Base-by-base conservation (phyloP, 1,139 yeast genomes). In the Blastobotrys persicus region DNA sequence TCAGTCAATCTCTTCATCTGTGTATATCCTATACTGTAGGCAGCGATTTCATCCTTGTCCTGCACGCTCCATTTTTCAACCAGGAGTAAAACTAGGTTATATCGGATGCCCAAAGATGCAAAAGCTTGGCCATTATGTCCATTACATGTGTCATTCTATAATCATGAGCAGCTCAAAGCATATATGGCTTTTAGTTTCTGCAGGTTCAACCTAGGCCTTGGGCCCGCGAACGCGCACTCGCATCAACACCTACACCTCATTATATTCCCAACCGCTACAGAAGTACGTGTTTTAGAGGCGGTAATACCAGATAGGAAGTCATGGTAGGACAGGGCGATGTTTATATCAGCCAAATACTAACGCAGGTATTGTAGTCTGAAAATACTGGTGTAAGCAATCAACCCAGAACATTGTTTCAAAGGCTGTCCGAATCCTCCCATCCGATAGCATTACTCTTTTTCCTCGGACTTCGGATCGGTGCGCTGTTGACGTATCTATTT, bases 391-490 rank as follows among this genome's bases (percentile, higher is more conserved):
- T 19, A 14, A 26, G 41, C 12, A 47, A 37, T 32, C 44, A 41
- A 14, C 44, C 44, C 47, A 57, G 54, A 48, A 55, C 65, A 40
- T 55, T 69, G 41, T 52, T 74, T 46, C 73, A 73, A 51, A 63
- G 76, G 48, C 67, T 78, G 7, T 67, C 72, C 3, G 78, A 84
- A 63, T 85, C 94, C 4, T 82, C 94, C n/a, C 95, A 88, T 63
- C 95, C 95, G 5, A 69, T 85, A 19, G 95, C 95, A 1, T 71
- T 86, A 9, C 54, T 84, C 11, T 81, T 79, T 63, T 87, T 77
- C 64, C 71, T 88, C 13, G 75, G 75, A 41, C 79, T 87, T 64
- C 72, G 95, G 50, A 54, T 83, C 13, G 77, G 81, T 2, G 87
- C 95, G 0, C 66, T 86, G 6, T 64, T 81, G 47, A 75, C 82